Conservation (phyloP, 192 early-diverging fungal genomes). For the Lunasporangiospora selenospora region DNA sequence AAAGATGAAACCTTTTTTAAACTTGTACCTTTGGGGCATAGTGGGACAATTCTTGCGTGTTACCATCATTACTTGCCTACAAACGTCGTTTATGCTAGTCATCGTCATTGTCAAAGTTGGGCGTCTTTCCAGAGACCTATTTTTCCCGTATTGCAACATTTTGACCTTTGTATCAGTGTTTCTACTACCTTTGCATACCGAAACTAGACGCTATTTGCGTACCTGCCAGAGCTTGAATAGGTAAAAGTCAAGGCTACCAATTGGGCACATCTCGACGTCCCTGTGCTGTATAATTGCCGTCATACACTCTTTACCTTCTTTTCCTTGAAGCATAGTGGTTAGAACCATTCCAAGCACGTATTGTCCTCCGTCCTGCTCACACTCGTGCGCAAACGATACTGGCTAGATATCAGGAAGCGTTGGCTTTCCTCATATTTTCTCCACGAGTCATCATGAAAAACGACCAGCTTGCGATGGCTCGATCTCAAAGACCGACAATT, state of each 20-base stretch:
- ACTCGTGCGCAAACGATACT: constrained; percentile 3
- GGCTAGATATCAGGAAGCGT: constrained; percentile 1
- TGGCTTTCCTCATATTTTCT: constrained; percentile 1
- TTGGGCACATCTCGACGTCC: constrained; percentile 15
- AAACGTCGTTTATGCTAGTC: too few relatives aligned
- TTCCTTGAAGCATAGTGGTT: constrained; percentile 13
- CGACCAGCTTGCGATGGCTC: too few relatives aligned
- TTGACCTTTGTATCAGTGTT: too few relatives aligned
- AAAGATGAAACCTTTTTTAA: too few relatives aligned
- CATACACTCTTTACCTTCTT: background rate
- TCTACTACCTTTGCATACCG: too few relatives aligned
- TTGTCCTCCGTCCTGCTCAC: background rate
- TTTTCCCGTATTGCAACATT: too few relatives aligned
- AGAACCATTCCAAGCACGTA: constrained; percentile 2
- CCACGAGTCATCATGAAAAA: constrained; percentile 26
- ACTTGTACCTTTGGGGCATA: too few relatives aligned
- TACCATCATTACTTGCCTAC: too few relatives aligned
- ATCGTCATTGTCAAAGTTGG: too few relatives aligned
- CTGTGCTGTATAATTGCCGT: constrained; percentile 6
- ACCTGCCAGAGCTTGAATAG: constrained; percentile 15
- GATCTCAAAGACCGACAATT: too few relatives aligned
- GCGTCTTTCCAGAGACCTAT: too few relatives aligned
- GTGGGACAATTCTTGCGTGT: too few relatives aligned
- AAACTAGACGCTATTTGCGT: background rate
- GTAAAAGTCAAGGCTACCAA: constrained; percentile 5